Evolutionary conservation across 2,329 filamentous ascomycete genomes (phyloP), one percentile per base, ranked within the genome.

Genomic region (Colletotrichum sansevieriae): DNA sequence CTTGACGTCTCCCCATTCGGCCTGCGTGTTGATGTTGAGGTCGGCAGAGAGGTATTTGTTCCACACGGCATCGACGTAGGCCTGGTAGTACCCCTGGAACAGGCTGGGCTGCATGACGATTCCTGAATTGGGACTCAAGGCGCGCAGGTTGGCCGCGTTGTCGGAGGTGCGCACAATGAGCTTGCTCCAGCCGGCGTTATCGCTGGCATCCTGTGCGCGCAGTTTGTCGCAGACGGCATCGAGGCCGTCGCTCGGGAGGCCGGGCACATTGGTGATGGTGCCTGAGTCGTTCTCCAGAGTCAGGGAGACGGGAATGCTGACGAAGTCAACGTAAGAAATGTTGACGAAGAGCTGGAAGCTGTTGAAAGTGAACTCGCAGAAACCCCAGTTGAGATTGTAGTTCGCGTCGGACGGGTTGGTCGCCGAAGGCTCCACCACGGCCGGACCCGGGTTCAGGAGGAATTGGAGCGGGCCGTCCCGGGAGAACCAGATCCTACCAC

Each of bases 241-340:
- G 46, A 88, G 79, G 8, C 83, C 86, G 65, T 81, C 78, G 41
- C 77, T 60, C 2, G 82, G 82, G 70, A 88, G 77, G 25, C 87
- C 87, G n/a, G 78, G 76, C 10, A 88, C 87, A 15, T 75, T 78
- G 71, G 83, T 83, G 18, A 80, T 75, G 11, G 72, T 71, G 51
- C 85, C 86, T 51, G 78, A 76, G 20, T 80, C 81, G 69, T 83
- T 85, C 63, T 79, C 78, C 52, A 91, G 83, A 68, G 78, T 76
- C 71, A 91, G 83, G 1, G 87, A 84, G 59, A 91, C 84, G n/a
- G 91, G 90, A 72, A 91, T 76, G 73, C 82, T 82, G 70, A 94
- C 86, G 78, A 95, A 95, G 81, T 95, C 92, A 61, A 95, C 92
- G 76, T 91, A 91, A 70, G 85, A 88, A 73, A 95, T 90, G 73